Conservation (phyloP, 1,139 yeast genomes). For the Petasospora rhodanensis region DNA sequence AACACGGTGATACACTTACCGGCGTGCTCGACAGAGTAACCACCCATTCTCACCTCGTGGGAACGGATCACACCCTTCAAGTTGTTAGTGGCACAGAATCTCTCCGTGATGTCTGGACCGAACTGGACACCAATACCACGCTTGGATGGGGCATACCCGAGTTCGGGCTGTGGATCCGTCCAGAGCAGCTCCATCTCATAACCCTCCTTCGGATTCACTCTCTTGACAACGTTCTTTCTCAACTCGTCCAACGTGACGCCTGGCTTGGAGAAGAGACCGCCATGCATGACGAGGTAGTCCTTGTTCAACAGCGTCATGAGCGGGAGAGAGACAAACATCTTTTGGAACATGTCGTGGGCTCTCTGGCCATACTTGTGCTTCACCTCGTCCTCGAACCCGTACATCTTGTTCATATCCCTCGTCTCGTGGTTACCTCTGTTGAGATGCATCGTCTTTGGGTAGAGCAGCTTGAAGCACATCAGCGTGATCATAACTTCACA, state of each 20-base stretch:
- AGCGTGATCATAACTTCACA: slow-evolving; percentile 88
- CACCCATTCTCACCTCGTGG: slow-evolving; percentile 92
- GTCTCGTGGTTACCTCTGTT: slow-evolving; percentile 98
- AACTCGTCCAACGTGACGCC: slow-evolving; percentile 69
- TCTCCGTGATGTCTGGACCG: slow-evolving; percentile 90
- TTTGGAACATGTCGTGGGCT: slow-evolving; percentile 80
- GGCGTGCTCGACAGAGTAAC: slow-evolving; percentile 83
- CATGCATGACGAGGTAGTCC: slow-evolving; percentile 86
- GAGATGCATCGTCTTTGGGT: slow-evolving; percentile 67
- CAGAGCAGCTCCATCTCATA: slow-evolving; percentile 94
- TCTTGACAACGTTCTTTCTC: slow-evolving; percentile 32
- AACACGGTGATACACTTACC: slow-evolving; percentile 87
- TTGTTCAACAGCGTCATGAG: slow-evolving; percentile 76
- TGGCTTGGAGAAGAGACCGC: slow-evolving; percentile 86
- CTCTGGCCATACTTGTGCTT: slow-evolving; percentile 82
- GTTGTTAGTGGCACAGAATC: slow-evolving; percentile 67
- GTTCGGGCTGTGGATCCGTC: slow-evolving; percentile 87
- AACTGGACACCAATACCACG: slow-evolving; percentile 95
- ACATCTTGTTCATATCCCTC: slow-evolving; percentile 92
- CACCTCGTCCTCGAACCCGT: slow-evolving; percentile 96
- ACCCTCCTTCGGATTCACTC: slow-evolving; percentile 79
- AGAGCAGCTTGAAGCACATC: slow-evolving; percentile 72
- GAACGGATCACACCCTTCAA: slow-evolving; percentile 83
- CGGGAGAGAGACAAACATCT: slow-evolving; percentile 83
- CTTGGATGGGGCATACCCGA: slow-evolving; percentile 84